Conservation (phyloP, 176 grass and related monocot genomes). For the Stipa capillata region DNA sequence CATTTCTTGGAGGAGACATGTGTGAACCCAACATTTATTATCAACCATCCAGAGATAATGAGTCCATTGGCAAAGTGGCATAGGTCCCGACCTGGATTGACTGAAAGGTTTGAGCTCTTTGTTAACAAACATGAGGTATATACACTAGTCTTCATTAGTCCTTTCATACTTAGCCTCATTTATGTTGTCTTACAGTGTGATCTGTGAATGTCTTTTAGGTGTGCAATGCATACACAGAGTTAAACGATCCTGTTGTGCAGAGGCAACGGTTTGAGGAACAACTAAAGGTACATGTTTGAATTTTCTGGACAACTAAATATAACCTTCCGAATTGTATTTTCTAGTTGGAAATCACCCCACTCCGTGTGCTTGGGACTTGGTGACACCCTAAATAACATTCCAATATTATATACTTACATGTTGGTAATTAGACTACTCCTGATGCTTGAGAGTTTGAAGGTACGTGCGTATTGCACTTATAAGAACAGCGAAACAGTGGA, state of each 20-base stretch:
- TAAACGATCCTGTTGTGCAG: slow-evolving; percentile 71
- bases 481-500: background rate
- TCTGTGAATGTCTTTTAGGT: slow-evolving; percentile 34
- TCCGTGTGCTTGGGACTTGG: background rate
- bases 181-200: slow-evolving; percentile 15
- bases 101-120: slow-evolving; percentile 78
- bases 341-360: background rate
- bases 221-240: slow-evolving; percentile 78
- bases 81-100: slow-evolving; percentile 45
- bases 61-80: slow-evolving; percentile 88
- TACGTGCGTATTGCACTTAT: background rate
- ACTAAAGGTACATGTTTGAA: slow-evolving; percentile 47
- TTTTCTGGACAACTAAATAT: background rate
- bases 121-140: slow-evolving; percentile 89
- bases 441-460: background rate
- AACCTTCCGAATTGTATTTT: background rate
- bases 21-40: slow-evolving; percentile 70
- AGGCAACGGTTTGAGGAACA: slow-evolving; percentile 76
- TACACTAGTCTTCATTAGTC: background rate
- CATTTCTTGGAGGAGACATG: slow-evolving; percentile 80
- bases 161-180: background rate
- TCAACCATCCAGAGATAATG: slow-evolving; percentile 92
- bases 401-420: background rate
- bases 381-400: background rate
- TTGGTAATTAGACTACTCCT: background rate